These are phyloP conservation scores for Hypomontagnella submonticulosa DNA, from an alignment of 495 filamentous ascomycete species.

Conservation along the genomic window DNA sequence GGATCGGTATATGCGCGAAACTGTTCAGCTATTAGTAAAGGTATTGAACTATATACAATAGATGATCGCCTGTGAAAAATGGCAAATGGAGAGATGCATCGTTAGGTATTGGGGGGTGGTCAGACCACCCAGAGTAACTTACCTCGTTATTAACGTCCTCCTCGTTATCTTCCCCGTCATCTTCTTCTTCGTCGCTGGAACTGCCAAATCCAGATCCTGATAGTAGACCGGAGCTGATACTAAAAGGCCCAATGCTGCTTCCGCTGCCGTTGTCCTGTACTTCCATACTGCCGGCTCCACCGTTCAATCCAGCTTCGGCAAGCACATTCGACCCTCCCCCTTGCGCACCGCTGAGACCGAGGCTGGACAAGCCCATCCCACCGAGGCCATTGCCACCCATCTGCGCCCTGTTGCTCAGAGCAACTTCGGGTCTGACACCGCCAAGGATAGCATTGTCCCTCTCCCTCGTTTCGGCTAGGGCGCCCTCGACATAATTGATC, in stretches of 20 bases:
- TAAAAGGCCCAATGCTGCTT: conserved; percentile 73
- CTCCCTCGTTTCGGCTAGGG: conserved; percentile 91
- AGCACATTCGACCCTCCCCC: conserved; percentile 73
- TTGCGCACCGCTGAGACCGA: conserved; percentile 64
- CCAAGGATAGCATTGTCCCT: conserved; percentile 99
- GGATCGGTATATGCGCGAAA: conserved; percentile 64
- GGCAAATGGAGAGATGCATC: background rate
- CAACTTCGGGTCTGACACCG: conserved; percentile 90
- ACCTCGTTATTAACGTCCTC: conserved; percentile 68
- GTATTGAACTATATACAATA: background rate
- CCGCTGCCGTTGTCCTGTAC: conserved; percentile 72
- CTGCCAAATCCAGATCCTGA: conserved; percentile 89
- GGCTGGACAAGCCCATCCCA: conserved; percentile 55
- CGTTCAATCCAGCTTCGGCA: conserved; percentile 77
- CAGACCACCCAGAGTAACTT: conserved; percentile 36
- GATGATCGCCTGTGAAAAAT: background rate
- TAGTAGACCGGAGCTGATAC: conserved; percentile 73
- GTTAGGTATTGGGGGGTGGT: background rate
- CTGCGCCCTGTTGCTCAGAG: conserved; percentile 62
- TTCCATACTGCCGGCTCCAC: conserved; percentile 70
- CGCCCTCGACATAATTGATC: conserved; percentile 96
- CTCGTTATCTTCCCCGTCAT: conserved; percentile 90
- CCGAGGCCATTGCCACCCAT: conserved; percentile 57
- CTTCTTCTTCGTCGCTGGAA: conserved; percentile 96
- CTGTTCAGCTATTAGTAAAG: conserved; percentile 45